These are phyloP conservation scores for Colletotrichum eleusines DNA, from an alignment of 2,329 filamentous ascomycete genomes.

Conservation along the genomic window DNA sequence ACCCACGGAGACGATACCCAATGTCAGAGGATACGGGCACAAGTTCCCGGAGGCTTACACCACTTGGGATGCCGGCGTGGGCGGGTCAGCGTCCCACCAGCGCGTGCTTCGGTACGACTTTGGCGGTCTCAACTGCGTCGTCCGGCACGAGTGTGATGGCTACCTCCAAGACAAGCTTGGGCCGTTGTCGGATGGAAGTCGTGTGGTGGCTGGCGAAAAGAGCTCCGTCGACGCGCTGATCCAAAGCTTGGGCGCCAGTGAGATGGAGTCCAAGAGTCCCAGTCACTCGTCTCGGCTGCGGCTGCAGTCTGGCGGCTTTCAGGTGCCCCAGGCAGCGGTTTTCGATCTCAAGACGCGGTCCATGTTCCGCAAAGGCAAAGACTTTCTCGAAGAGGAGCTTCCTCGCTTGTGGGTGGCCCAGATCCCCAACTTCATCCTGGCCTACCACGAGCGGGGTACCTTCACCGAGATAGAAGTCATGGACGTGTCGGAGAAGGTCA, in stretches of 20 bases:
- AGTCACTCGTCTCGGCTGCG: background rate
- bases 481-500: slow-evolving; percentile 49
- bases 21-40: slow-evolving; percentile 73
- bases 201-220: background rate
- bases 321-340: slow-evolving; percentile 49
- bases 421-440: slow-evolving; percentile 55
- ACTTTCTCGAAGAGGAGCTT: slow-evolving; percentile 52
- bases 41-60: slow-evolving; percentile 76
- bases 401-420: slow-evolving; percentile 58
- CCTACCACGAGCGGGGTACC: slow-evolving; percentile 52
- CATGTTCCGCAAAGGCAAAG: slow-evolving; percentile 43
- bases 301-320: slow-evolving; percentile 43
- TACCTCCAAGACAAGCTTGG: slow-evolving; percentile 53
- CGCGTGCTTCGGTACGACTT: slow-evolving; percentile 71
- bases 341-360: slow-evolving; percentile 62
- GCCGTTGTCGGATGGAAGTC: too few relatives aligned
- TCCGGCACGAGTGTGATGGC: slow-evolving; percentile 71
- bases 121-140: slow-evolving; percentile 61
- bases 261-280: background rate
- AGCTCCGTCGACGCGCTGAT: slow-evolving; percentile 4
- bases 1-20: slow-evolving; percentile 66
- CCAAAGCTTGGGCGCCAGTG: background rate
- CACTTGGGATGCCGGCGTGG: slow-evolving; percentile 67
- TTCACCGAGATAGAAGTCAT: slow-evolving; percentile 54
- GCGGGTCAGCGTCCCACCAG: slow-evolving; percentile 71